Base-by-base conservation (phyloP, 345 rosid genomes). In the Moricandia moricandioides region DNA sequence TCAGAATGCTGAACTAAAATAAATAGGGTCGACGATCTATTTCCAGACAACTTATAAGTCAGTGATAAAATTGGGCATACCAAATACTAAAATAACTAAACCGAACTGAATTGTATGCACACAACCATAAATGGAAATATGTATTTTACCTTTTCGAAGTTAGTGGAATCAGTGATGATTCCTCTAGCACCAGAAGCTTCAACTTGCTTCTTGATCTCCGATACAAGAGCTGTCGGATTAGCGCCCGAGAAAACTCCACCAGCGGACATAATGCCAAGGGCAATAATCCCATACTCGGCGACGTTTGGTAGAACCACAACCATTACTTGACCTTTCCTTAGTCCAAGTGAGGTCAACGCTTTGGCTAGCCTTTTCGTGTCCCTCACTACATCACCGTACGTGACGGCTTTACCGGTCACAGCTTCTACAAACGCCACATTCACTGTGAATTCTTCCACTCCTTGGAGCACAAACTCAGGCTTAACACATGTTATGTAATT, bases 181-280 rank as follows among this genome's bases (percentile, higher is more conserved):
- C 94, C 81, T 83, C 82, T 89, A n/a, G 99, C 98, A 65, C 85
- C 88, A 1, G 94, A 94, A 24, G 82, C 88, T 67, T 95, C 87
- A 6, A 79, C 96, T 79, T 90, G 99, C 78, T 88, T 92, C 88
- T 82, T 85, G 37, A 92, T 84, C 65, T 96, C 98, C 0, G 90
- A 89, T 8, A 85, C 80, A 45, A 84, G 97, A 21, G 89, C 84
- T 0, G 96, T 68, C 0, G 99, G 99, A 76, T 96, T 92, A 31
- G 89, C 94, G 1, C 97, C 99, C 0, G 99, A 96, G 78, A 90
- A 92, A 27, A 96, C 90, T 10, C 87, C 94, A 4, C 97, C 94
- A 5, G 97, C 88, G 14, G 99, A 84, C 99, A 96, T 96, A 65
- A 92, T 86, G 9, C 96, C 98, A 0, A 92, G 87, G 0, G 88